Conservation (phyloP, 1,284 basidiomycete genomes). For the Ceratobasidium sp. region DNA sequence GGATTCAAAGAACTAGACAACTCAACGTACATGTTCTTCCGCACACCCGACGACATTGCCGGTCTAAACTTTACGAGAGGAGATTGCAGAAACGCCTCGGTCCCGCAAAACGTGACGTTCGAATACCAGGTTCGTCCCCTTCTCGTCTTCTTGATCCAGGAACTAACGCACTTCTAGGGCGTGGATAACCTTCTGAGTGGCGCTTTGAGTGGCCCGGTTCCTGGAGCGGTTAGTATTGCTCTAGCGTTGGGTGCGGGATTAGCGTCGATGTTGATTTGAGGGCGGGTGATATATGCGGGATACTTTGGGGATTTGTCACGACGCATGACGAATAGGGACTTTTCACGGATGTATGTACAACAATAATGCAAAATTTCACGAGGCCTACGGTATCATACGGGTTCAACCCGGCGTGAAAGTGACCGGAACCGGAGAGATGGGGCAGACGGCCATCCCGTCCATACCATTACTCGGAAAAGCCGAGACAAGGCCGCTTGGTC, state of each 20-base stretch:
- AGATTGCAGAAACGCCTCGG: slow-evolving; percentile 41
- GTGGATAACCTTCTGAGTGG: slow-evolving; percentile 8
- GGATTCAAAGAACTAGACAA: slow-evolving; percentile 39
- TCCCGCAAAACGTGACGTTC: slow-evolving; percentile 43
- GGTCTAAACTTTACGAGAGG: slow-evolving; percentile 41
- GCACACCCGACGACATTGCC: slow-evolving; percentile 41
- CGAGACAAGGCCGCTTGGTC: slow-evolving; percentile 32
- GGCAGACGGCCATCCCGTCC: no score
- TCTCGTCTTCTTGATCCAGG: no score
- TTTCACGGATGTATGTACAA: no score
- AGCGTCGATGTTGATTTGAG: not conserved
- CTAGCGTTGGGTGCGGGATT: not conserved
- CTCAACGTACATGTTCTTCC: slow-evolving; percentile 42
- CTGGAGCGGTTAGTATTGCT: not conserved
- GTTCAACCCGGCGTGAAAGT: no score
- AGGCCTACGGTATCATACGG: no score
- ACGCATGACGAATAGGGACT: no score
- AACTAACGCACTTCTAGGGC: not conserved
- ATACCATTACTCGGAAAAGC: no score
- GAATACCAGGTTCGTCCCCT: slow-evolving; percentile 40
- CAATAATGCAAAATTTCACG: no score
- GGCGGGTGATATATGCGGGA: not conserved
- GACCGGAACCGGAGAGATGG: no score
- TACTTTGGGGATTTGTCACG: not conserved
- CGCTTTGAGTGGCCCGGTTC: not conserved